Base-by-base conservation (phyloP, 192 early-diverging fungal species). In the Coemansia nantahalensis region DNA sequence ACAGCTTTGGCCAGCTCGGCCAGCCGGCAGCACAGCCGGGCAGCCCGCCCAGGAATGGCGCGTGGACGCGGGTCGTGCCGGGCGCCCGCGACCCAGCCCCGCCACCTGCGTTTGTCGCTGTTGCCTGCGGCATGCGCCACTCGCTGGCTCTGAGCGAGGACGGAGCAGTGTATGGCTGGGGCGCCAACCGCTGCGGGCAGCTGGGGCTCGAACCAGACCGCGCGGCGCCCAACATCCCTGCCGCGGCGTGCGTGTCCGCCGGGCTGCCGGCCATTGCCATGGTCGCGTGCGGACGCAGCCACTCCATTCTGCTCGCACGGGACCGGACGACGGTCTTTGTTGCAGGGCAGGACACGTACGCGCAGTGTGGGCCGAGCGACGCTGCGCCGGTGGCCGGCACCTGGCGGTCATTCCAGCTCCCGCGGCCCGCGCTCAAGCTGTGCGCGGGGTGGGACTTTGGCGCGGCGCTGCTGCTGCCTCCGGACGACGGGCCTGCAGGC, bases 71-170 rank as follows among this genome's bases (percentile, higher is more conserved):
- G 11, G 45, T 47, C 4, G 31, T 38, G 26, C 26, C 31, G 8
- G 40, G 16, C 7, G 35, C 5, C 40, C 30, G 10, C 0, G 30
- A 16, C 8, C n/a, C 16, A 4, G 21, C 18, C 3, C 21, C 7
- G 38, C 51, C 62, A 0, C 8, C 34, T 2, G 35, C 57, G 23
- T 67, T 86, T 8, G 54, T 66, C 13, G 56, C 62, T 12, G 59
- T 90, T 21, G 79, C 71, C 7, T 85, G 83, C 51, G 88, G 88
- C 1, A 68, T 82, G 45, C 78, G 85, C 35, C 86, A 90, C 48
- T 78, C 77, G 14, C 32, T 90, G 26, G 73, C 81, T 4, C 39
- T 88, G 12, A 49, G 58, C 40, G 52, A 46, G 1, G 45, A 79
- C 12, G 77, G 77, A 0, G 32, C 12, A 4, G 66, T 76, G n/a